A percentile compares a stretch with the other conserved stretches of the same genome.
phyloP scores from a whole-genome alignment of 2,329 filamentous ascomycete genomes.

The Trichoderma sp. region DNA sequence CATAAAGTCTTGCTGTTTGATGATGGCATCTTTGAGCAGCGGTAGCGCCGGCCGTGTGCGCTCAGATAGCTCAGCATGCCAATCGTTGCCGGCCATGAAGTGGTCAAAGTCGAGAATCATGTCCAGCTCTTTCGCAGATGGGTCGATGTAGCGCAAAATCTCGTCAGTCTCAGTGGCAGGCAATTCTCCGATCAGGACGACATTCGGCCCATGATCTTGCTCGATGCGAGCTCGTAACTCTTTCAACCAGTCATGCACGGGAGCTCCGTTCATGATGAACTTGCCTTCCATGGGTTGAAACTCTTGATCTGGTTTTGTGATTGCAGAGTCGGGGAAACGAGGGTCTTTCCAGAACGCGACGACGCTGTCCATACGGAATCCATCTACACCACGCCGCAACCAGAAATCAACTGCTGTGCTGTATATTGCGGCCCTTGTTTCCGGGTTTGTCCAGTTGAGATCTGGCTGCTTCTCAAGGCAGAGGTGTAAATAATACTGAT shows the following conservation, averaged over 20 bases:
- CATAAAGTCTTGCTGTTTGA: not conserved
- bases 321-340: not conserved
- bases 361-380: conserved; percentile 57
- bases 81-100: not conserved
- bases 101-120: conserved; percentile 26
- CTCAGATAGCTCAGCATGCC: not conserved
- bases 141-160: not conserved
- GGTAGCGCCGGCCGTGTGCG: not conserved
- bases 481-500: conserved; percentile 53
- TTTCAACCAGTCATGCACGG: not conserved
- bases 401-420: conserved; percentile 56
- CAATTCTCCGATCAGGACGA: not conserved
- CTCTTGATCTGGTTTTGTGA: not conserved
- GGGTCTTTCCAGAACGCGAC: not conserved
- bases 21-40: not conserved
- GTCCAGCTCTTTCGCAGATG: conserved; percentile 15
- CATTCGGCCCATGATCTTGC: not conserved
- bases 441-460: conserved; percentile 64
- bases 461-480: conserved; percentile 64
- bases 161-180: not conserved
- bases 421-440: conserved; percentile 57
- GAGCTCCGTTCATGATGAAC: not conserved
- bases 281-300: not conserved
- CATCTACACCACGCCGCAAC: conserved; percentile 59
- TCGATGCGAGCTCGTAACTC: not conserved